Base-by-base conservation (phyloP, 1,284 basidiomycete species). In the Ceratobasidium sp. region DNA sequence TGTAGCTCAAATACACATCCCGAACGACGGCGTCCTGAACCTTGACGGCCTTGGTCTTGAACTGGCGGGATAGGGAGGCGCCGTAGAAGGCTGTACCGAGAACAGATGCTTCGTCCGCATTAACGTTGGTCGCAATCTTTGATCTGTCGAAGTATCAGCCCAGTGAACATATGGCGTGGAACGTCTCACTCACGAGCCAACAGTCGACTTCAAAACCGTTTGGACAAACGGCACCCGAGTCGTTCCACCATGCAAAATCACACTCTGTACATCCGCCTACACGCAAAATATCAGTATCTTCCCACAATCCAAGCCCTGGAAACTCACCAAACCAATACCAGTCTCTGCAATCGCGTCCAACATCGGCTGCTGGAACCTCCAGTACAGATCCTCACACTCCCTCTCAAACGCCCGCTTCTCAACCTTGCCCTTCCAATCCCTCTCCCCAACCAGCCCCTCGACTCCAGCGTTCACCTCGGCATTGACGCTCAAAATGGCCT, bases 21-120 rank as follows among this genome's bases (percentile, higher is more conserved):
- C 93, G 91, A 2, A 88, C 86, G 27, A 85, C 86, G 79, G 94
- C 88, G 83, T 99, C 97, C 23, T 88, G 85, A 38, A 98, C 89
- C 78, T 94, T 93, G 83, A 99, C 94, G 80, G 94, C 92, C 87
- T 99, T 99, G 79, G 97, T 98, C 87, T 95, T 95, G 90, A 98
- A 99, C 83, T 96, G 95, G 54, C 93, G 89, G 82, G 94, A 96
- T 67, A 97, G 89, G 44, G 90, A 90, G 3, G 98, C 98, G 30
- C 96, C 98, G 81, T 98, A 93, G 75, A 98, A 92, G 1, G 95
- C 98, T 4, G 97, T 97, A 65, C 95, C 96, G 71, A 99, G 90
- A 18, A 98, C 97, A 14, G 94, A 94, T 0, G 96, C 96, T 87
- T 99, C 97, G 84, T 99, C 98, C 0, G 97, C 94, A 83, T 99